Conservation (phyloP, 129 eudicot genomes). For the Calendula officinalis region DNA sequence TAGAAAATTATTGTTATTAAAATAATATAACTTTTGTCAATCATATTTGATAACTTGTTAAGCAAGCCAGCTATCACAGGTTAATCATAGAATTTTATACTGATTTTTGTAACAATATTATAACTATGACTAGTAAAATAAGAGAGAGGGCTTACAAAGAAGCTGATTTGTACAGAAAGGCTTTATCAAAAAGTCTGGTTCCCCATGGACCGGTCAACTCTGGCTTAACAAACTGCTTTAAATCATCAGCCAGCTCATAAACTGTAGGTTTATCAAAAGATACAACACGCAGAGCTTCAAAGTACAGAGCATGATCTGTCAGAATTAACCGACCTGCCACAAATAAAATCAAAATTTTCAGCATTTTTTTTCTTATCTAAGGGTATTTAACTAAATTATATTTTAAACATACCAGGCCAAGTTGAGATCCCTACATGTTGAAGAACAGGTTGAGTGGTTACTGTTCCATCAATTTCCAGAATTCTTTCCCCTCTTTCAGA, state of each 20-base stretch:
- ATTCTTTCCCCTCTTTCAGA: conserved; percentile 67
- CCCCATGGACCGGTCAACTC: conserved; percentile 99
- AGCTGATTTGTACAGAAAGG: conserved; percentile 65
- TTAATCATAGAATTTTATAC: too few species aligned
- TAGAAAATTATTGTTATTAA: not conserved
- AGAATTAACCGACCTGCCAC: conserved; percentile 74
- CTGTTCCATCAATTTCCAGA: conserved; percentile 84
- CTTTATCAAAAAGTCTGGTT: conserved; percentile 91
- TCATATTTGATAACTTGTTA: too few species aligned
- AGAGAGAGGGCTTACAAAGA: conserved; percentile 59
- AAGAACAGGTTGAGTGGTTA: conserved; percentile 94
- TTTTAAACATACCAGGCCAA: conserved; percentile 75
- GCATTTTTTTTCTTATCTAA: too few species aligned
- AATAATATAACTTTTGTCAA: too few species aligned
- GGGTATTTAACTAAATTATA: too few species aligned
- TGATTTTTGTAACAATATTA: too few species aligned
- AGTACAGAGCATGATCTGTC: conserved; percentile 93
- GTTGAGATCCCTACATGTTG: conserved; percentile 87
- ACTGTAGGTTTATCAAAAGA: conserved; percentile 78
- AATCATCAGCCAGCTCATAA: conserved; percentile 77
- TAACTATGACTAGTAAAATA: not conserved
- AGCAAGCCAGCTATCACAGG: too few species aligned
- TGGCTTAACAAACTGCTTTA: conserved; percentile 85
- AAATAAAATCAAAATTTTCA: conserved; percentile 20
- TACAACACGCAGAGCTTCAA: conserved; percentile 85